Percentiles rank a stretch among this genome's conserved stretches.
Conservation (phyloP, 2,329 filamentous ascomycete species). For the Microsporum audouinii region DNA sequence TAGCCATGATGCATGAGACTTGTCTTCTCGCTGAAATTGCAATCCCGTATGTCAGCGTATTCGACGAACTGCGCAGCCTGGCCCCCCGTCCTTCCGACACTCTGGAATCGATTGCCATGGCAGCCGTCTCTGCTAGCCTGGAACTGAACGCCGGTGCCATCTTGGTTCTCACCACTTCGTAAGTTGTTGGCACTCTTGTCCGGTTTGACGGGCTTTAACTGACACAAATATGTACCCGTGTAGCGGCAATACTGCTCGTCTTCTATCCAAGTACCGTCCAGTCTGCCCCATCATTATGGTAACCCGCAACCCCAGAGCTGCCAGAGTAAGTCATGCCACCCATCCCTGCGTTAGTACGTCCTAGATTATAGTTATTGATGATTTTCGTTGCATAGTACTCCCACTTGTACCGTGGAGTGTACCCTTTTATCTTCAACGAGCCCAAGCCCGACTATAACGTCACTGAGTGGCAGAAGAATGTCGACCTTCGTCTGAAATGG, state of each 20-base stretch:
- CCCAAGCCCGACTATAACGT: constrained; percentile 86
- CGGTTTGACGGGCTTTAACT: constrained; percentile 15
- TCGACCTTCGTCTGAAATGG: constrained; percentile 96
- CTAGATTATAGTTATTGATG: not conserved
- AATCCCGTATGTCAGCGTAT: constrained; percentile 92
- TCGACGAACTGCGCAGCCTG: constrained; percentile 83
- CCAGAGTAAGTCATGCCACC: constrained; percentile 44
- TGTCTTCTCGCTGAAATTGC: constrained; percentile 94
- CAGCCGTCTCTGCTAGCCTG: constrained; percentile 85
- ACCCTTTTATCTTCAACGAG: constrained; percentile 91
- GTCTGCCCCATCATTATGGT: constrained; percentile 99
- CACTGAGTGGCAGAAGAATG: constrained; percentile 97
- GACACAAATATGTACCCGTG: not conserved
- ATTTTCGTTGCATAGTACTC: constrained; percentile 46
- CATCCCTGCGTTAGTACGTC: not conserved
- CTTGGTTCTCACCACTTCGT: constrained; percentile 86
- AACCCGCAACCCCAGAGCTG: constrained; percentile 71
- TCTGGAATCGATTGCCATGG: constrained; percentile 91
- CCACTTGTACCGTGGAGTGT: constrained; percentile 94
- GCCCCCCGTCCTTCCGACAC: constrained; percentile 74
- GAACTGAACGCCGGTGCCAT: constrained; percentile 96
- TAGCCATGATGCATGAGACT: constrained; percentile 96
- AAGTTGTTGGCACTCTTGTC: constrained; percentile 21
- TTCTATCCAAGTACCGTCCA: constrained; percentile 95
- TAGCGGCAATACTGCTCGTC: constrained; percentile 81